phyloP scores from a whole-genome alignment of 495 filamentous ascomycete genomes.

The Aspergillus heteromorphus region DNA sequence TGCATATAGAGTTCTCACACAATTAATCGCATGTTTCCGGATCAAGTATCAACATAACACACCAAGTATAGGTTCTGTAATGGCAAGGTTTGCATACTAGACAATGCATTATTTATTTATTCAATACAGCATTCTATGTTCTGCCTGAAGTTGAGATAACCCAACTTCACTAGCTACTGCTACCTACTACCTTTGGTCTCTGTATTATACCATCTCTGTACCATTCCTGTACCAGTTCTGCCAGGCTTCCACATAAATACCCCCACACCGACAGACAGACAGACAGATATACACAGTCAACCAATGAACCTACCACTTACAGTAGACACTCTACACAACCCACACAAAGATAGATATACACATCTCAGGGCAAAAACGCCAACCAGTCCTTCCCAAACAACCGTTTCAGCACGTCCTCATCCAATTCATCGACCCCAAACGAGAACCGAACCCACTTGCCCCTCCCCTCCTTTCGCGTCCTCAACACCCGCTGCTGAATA shows the following conservation, averaged over 20 bases:
- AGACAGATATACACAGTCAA: background rate
- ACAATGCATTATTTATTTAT: too few relatives aligned
- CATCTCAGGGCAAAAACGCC: background rate
- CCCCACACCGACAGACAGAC: background rate
- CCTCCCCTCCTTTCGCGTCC: conserved; percentile 20
- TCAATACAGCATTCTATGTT: too few relatives aligned
- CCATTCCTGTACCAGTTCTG: too few relatives aligned
- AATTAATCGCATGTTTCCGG: background rate
- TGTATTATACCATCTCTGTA: too few relatives aligned
- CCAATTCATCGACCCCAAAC: conserved; percentile 23
- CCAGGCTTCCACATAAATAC: background rate
- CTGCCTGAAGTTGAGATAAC: too few relatives aligned
- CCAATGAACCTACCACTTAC: background rate
- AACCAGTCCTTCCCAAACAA: conserved; percentile 17
- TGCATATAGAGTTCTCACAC: conserved; percentile 2
- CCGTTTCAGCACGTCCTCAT: conserved; percentile 14
- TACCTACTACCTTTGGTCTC: too few relatives aligned
- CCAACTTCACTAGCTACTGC: too few relatives aligned
- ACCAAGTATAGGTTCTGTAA: too few relatives aligned
- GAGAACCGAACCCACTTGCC: conserved; percentile 38
- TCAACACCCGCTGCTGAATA: conserved; percentile 25
- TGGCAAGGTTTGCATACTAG: too few relatives aligned
- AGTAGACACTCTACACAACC: background rate
- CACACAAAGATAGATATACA: background rate
- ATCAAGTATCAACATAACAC: too few relatives aligned